Percentiles rank a stretch among this genome's conserved stretches.
Evolutionary conservation across 2,329 filamentous ascomycete species (phyloP).

Genomic region (Nigrospora osmanthi): DNA sequence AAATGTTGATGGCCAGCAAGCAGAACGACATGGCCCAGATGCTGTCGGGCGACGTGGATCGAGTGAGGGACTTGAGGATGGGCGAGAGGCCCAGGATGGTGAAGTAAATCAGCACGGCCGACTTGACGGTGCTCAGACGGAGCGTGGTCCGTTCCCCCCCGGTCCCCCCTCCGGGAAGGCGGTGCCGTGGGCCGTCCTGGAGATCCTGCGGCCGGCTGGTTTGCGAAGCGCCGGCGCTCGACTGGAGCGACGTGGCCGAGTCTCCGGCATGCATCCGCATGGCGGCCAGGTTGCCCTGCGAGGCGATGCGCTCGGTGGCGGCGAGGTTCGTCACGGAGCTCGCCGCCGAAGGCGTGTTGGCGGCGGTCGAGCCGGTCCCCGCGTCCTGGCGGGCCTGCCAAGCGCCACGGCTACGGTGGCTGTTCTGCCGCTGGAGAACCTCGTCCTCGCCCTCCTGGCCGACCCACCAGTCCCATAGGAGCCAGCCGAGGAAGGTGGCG

Average conservation of each 20-base stretch:
- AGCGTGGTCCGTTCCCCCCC: slow-evolving; percentile 30
- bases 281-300: slow-evolving; percentile 20
- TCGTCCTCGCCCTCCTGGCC: slow-evolving; percentile 55
- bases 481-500: slow-evolving; percentile 79
- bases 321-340: slow-evolving; percentile 40
- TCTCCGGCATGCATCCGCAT: slow-evolving; percentile 40
- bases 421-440: slow-evolving; percentile 24
- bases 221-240: slow-evolving; percentile 24
- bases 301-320: slow-evolving; percentile 14
- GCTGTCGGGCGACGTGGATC: slow-evolving; percentile 83
- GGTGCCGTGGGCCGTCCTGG: slow-evolving; percentile 23
- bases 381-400: slow-evolving; percentile 18
- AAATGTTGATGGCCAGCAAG: slow-evolving; percentile 90
- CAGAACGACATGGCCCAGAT: slow-evolving; percentile 97
- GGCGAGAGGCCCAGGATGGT: slow-evolving; percentile 86
- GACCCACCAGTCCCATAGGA: slow-evolving; percentile 88
- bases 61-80: slow-evolving; percentile 93
- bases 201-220: slow-evolving; percentile 21
- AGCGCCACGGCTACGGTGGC: slow-evolving; percentile 25
- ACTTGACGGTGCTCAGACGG: slow-evolving; percentile 77
- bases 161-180: slow-evolving; percentile 15
- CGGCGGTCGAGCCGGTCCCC: slow-evolving; percentile 16
- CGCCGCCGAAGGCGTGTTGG: slow-evolving; percentile 25
- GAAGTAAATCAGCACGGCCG: slow-evolving; percentile 85
- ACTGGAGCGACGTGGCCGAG: slow-evolving; percentile 48